Evolutionary conservation across 768 basidiomycete genomes (phyloP).

Genomic region (Calocera cornea): DNA sequence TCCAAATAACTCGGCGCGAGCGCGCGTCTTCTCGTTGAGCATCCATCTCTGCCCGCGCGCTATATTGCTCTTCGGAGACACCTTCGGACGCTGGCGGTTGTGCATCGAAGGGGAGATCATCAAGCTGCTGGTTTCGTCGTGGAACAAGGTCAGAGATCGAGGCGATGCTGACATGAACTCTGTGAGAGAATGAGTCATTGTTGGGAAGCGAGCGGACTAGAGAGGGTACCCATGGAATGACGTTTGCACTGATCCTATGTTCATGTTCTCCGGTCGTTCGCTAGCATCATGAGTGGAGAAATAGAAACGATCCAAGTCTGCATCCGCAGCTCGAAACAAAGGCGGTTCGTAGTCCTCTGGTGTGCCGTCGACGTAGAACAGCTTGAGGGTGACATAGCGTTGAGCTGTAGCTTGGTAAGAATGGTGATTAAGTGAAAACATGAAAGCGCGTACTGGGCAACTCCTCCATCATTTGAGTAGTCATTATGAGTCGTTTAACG

Average conservation of each 20-base stretch:
- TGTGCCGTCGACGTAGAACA: conserved; percentile 68
- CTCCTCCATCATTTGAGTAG: conserved; percentile 66
- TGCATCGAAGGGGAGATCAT: not conserved
- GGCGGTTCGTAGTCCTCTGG: conserved; percentile 78
- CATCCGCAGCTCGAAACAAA: conserved; percentile 58
- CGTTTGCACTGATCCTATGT: conserved; percentile 51
- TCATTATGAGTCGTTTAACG: conserved; percentile 61
- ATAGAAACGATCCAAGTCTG: conserved; percentile 59
- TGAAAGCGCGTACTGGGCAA: conserved; percentile 44
- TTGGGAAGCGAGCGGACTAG: conserved; percentile 14
- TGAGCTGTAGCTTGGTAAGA: conserved; percentile 49
- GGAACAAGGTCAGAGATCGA: conserved; percentile 67
- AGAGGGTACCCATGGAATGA: conserved; percentile 66
- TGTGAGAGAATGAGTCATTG: conserved; percentile 19
- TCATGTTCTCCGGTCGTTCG: conserved; percentile 63
- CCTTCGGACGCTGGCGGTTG: not conserved
- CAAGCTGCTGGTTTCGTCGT: conserved; percentile 16
- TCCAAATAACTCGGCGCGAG: not conserved
- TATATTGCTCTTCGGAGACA: not conserved
- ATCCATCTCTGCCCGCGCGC: not conserved
- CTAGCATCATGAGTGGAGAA: conserved; percentile 62
- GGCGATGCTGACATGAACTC: conserved; percentile 55
- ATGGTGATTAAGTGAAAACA: not conserved
- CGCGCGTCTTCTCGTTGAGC: not conserved
- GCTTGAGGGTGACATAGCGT: conserved; percentile 77